Evolutionary conservation across 345 rosid genomes (phyloP).

Genomic region (Raphanus sativus): DNA sequence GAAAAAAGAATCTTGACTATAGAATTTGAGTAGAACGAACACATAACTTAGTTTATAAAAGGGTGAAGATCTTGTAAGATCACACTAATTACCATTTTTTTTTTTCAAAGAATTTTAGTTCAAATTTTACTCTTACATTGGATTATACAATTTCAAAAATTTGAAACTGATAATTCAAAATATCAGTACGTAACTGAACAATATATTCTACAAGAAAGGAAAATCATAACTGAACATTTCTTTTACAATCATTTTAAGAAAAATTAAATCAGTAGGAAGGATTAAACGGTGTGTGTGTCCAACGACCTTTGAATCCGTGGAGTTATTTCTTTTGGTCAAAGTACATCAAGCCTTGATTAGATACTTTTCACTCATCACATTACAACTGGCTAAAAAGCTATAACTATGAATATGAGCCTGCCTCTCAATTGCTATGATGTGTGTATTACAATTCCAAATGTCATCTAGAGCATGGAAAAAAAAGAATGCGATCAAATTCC

Average conservation of each 20-base stretch:
- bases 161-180: slow-evolving; percentile 11
- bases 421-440: not conserved
- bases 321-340: no score
- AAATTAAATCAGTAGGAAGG: not conserved
- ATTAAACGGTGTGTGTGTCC: slow-evolving; percentile 43
- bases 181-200: slow-evolving; percentile 13
- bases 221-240: slow-evolving; percentile 36
- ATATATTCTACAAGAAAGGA: not conserved
- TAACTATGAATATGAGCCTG: not conserved
- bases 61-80: not conserved
- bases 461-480: no score
- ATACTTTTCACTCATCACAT: not conserved
- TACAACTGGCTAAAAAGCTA: slow-evolving; percentile 5
- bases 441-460: no score
- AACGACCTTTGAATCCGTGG: slow-evolving; percentile 71
- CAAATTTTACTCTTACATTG: not conserved
- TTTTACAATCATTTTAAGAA: not conserved
- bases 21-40: slow-evolving; percentile 3
- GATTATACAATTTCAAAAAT: slow-evolving; percentile 3
- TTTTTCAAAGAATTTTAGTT: not conserved
- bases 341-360: no score
- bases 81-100: not conserved
- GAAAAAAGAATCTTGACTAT: not conserved
- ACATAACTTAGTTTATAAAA: not conserved
- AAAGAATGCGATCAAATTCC: no score